A percentile compares a stretch with the other conserved stretches of the same genome.
phyloP scores from a whole-genome alignment of 495 filamentous ascomycete genomes.

The Hypomontagnella monticulosa region DNA sequence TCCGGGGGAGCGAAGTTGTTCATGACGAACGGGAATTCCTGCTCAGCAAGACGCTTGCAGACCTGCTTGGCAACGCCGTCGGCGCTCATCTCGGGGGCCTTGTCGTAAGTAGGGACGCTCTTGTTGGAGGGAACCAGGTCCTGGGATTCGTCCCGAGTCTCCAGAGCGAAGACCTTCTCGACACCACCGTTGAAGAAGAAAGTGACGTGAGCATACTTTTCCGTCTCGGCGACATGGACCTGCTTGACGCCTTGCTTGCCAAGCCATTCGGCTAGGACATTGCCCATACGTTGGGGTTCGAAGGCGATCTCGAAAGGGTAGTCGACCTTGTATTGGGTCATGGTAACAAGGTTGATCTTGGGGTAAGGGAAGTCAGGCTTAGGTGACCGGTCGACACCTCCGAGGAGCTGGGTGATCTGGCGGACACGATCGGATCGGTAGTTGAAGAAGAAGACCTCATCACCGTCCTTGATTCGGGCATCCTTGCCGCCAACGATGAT shows the following conservation, averaged over 20 bases:
- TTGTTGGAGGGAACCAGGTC: conserved; percentile 70
- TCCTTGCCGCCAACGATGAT: conserved; percentile 92
- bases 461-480: conserved; percentile 84
- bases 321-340: conserved; percentile 98
- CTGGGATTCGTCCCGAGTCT: conserved; percentile 73
- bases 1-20: conserved; percentile 99
- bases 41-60: conserved; percentile 79
- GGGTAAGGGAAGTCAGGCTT: conserved; percentile 93
- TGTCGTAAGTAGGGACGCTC: conserved; percentile 93
- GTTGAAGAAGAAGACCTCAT: conserved; percentile 99
- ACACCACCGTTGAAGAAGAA: conserved; percentile 99
- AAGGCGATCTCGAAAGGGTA: conserved; percentile 95
- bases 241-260: conserved; percentile 87
- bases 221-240: conserved; percentile 96
- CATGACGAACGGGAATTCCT: conserved; percentile 94
- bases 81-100: conserved; percentile 96
- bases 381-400: conserved; percentile 89
- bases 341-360: conserved; percentile 91
- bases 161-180: conserved; percentile 93
- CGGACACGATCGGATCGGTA: conserved; percentile 98
- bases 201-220: conserved; percentile 99
- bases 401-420: conserved; percentile 94
- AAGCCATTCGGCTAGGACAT: conserved; percentile 96
- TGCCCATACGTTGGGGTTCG: conserved; percentile 92
- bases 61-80: conserved; percentile 87